phyloP scores from a whole-genome alignment of 805 yeast species.

The Lipomyces orientalis region DNA sequence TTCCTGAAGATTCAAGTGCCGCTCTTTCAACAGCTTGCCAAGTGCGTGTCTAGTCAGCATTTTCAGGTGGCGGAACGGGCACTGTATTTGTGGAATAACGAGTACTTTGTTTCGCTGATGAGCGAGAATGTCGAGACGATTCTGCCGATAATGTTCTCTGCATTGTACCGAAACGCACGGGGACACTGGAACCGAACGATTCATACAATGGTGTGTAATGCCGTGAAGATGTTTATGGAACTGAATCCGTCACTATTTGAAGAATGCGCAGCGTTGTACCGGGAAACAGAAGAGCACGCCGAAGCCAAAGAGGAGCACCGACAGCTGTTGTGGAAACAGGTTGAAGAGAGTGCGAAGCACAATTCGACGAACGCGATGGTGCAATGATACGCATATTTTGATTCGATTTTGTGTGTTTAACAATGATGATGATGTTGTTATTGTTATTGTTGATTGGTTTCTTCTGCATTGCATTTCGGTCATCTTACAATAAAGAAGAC shows the following conservation, averaged over 20 bases:
- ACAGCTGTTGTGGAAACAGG: constrained; percentile 63
- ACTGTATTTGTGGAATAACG: constrained; percentile 91
- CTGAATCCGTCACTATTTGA: constrained; percentile 89
- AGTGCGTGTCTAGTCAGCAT: constrained; percentile 92
- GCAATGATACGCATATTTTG: constrained; percentile 6
- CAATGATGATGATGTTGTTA: background rate
- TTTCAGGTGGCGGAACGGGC: constrained; percentile 98
- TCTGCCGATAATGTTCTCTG: constrained; percentile 87
- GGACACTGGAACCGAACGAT: constrained; percentile 94
- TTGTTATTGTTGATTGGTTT: background rate
- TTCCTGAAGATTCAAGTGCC: constrained; percentile 92
- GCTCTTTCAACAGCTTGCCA: constrained; percentile 88
- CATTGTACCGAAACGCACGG: constrained; percentile 81
- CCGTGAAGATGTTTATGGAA: constrained; percentile 89
- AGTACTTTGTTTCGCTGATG: constrained; percentile 85
- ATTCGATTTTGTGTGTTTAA: background rate
- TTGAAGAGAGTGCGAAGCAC: constrained; percentile 58
- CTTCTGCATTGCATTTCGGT: constrained; percentile 1
- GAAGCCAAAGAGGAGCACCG: constrained; percentile 55
- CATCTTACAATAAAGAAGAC: constrained; percentile 2
- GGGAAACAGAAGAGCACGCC: constrained; percentile 27
- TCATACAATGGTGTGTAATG: constrained; percentile 86
- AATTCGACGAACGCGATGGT: constrained; percentile 13
- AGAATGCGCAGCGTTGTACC: constrained; percentile 75
- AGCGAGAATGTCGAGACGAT: constrained; percentile 89